Evolutionary conservation across 164 flowering plant genomes (phyloP), one percentile per base, ranked within the genome.

Genomic region (Chimonanthus praecox): DNA sequence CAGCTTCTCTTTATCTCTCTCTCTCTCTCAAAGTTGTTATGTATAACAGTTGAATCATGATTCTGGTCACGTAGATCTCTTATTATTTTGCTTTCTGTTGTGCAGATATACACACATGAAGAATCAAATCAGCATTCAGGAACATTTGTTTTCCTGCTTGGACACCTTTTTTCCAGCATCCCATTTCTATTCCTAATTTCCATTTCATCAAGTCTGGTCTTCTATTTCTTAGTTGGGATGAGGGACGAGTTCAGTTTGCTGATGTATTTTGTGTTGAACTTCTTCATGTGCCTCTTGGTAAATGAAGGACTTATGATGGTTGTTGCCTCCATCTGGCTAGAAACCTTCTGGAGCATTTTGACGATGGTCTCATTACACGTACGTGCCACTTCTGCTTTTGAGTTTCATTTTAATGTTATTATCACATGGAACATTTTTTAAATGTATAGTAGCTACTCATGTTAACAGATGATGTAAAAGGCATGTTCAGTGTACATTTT

Each of bases 171-270:
- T 54, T 83, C 98, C 74, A 89, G 98, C 86, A 88, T 96, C 58
- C 98, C 99, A 0, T 94, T 93, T 84, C 83, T 96, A 77, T 90
- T 96, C 80, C 94, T 96, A 73, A 89, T 94, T 75, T 88, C 99
- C 75, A 83, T 95, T 49, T 88, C 97, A 44, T 92, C 99, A 45
- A 88, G 96, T 73, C 87, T 95, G 33, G 86, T 89, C 73, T 93
- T 95, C 87, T 95, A 93, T 75, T 95, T 95, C 83, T 87, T 93
- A 7, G 77, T 92, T 0, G 99, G 99, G 58, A 84, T 95, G 74
- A 85, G 88, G 50, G 87, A 94, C 49, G 92, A 96, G 70, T 94
- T 96, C 83, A 87, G 95, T 88, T 84, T 92, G 85, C 77, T 96
- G 81, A 92, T 94, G 97, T 96, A 96, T 83, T 96, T 96, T 75